Evolutionary conservation across 768 basidiomycete species (phyloP).

Genomic region (Termitomyces sp.): DNA sequence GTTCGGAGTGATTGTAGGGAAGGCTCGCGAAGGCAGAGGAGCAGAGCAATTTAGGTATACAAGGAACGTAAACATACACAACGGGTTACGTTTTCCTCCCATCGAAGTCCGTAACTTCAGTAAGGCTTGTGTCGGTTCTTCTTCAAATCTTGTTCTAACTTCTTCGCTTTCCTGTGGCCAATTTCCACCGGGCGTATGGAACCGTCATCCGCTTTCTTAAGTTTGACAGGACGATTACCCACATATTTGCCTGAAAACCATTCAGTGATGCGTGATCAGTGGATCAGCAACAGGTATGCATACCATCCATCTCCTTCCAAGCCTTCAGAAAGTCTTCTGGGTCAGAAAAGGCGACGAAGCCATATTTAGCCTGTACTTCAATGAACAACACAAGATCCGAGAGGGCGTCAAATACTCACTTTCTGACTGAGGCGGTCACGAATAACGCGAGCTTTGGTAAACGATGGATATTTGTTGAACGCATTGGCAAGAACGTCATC

Average conservation of each 20-base stretch:
- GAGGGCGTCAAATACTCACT: slow-evolving; percentile 35
- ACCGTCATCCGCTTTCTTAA: slow-evolving; percentile 89
- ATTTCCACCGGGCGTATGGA: slow-evolving; percentile 90
- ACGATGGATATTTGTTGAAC: slow-evolving; percentile 90
- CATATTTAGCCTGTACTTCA: slow-evolving; percentile 78
- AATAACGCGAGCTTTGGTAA: slow-evolving; percentile 93
- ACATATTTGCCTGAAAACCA: slow-evolving; percentile 81
- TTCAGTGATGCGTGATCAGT: not conserved
- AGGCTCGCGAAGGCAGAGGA: slow-evolving; percentile 9
- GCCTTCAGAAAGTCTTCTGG: slow-evolving; percentile 98
- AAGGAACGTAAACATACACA: slow-evolving; percentile 13
- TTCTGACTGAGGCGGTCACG: slow-evolving; percentile 92
- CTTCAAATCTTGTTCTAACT: slow-evolving; percentile 88
- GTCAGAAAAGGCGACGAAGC: slow-evolving; percentile 96
- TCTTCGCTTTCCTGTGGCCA: slow-evolving; percentile 87
- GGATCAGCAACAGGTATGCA: slow-evolving; percentile 20
- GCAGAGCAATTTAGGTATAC: slow-evolving; percentile 6
- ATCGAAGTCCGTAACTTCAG: slow-evolving; percentile 27
- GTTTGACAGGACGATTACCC: slow-evolving; percentile 93
- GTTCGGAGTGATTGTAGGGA: not conserved
- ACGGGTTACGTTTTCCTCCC: slow-evolving; percentile 1
- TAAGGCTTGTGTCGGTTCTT: slow-evolving; percentile 90
- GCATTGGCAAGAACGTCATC: slow-evolving; percentile 92
- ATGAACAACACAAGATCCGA: not conserved
- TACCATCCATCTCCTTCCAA: slow-evolving; percentile 99